phyloP scores from a whole-genome alignment of 169 alveolate genomes.

The Amoebophrya sp. region DNA sequence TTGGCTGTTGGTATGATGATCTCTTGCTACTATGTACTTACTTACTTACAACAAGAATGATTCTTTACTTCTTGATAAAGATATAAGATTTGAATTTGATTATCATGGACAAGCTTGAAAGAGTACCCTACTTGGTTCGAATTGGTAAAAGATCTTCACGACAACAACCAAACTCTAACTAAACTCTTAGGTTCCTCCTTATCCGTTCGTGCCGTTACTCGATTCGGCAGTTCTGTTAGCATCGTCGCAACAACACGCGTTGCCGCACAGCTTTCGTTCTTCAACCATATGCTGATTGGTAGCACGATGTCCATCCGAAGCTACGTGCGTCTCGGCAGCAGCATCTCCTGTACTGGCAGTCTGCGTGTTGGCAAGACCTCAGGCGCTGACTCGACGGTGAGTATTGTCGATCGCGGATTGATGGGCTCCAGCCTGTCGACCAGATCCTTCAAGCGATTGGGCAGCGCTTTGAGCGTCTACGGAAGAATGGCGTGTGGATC shows the following conservation, averaged over 20 bases:
- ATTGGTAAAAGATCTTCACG: no score
- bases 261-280: neutral
- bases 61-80: no score
- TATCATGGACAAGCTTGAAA: no score
- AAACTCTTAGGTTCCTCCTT: constrained; percentile 6
- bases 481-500: neutral
- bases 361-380: neutral
- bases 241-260: neutral
- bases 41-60: no score
- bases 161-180: no score
- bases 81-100: no score
- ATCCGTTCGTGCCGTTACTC: neutral
- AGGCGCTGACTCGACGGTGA: neutral
- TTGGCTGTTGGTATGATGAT: no score
- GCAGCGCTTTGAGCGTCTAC: neutral
- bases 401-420: neutral
- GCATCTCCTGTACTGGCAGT: neutral
- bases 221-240: neutral
- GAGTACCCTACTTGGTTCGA: no score
- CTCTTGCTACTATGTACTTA: no score
- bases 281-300: neutral
- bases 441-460: neutral
- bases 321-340: neutral
- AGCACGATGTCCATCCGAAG: constrained; percentile 18
- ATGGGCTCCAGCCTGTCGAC: constrained; percentile 26